Evolutionary conservation across 768 basidiomycete genomes (phyloP).

Genomic region (Mycena indigotica): DNA sequence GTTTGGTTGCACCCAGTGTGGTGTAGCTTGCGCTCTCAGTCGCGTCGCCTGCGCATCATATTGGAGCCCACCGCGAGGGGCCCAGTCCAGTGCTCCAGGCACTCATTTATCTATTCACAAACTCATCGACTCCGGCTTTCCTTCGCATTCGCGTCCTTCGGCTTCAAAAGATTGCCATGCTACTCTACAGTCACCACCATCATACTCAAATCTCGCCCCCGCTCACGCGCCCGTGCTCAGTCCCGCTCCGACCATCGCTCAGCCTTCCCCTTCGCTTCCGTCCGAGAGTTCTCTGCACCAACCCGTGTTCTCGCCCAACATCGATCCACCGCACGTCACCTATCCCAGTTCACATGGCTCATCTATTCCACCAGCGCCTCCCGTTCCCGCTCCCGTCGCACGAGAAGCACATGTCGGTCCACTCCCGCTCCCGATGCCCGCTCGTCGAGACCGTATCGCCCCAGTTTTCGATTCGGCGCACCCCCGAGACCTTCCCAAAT

Average conservation of each 20-base stretch:
- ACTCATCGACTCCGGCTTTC: neutral
- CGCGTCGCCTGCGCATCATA: neutral
- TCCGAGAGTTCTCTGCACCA: neutral
- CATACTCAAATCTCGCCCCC: neutral
- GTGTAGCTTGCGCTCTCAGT: neutral
- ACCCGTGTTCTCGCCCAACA: neutral
- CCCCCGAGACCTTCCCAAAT: conserved; percentile 18
- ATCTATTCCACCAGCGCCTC: neutral
- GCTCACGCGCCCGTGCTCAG: neutral
- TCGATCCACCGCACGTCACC: neutral
- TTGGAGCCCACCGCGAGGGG: conserved; percentile 21
- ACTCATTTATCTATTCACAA: neutral
- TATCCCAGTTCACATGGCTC: neutral
- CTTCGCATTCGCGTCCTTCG: no score
- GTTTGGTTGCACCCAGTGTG: neutral
- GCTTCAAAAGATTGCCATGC: neutral
- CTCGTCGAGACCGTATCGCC: neutral
- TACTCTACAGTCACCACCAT: neutral
- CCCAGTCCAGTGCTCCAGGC: conserved; percentile 6
- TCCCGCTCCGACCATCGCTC: neutral
- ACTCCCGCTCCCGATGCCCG: conserved; percentile 2
- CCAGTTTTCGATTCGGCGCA: conserved; percentile 1
- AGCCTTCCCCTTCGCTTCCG: neutral
- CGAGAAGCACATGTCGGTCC: neutral
- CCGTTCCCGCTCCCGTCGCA: neutral